Evolutionary conservation across 805 yeast genomes (phyloP).

Genomic region (Yarrowia keelungensis): DNA sequence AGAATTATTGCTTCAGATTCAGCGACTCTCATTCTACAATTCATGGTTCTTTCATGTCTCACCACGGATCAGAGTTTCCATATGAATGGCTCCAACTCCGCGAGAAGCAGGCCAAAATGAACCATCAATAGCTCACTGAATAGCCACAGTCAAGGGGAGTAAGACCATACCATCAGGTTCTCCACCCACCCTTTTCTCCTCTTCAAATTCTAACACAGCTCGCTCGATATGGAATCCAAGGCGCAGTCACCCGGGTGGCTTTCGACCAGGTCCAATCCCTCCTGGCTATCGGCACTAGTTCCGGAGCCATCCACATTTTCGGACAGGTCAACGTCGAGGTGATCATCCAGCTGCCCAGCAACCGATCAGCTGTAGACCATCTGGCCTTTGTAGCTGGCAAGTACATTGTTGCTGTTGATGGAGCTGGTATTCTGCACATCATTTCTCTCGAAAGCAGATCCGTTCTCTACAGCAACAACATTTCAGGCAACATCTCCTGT

Average conservation of each 20-base stretch:
- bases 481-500: slow-evolving; percentile 71
- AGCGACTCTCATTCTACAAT: no score
- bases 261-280: slow-evolving; percentile 90
- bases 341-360: slow-evolving; percentile 59
- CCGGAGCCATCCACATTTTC: slow-evolving; percentile 74
- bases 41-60: no score
- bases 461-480: slow-evolving; percentile 64
- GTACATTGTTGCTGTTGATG: slow-evolving; percentile 76
- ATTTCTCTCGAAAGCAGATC: slow-evolving; percentile 71
- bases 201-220: slow-evolving; percentile 41
- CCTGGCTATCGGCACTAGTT: slow-evolving; percentile 77
- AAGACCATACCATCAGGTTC: no score
- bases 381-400: slow-evolving; percentile 79
- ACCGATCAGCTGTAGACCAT: slow-evolving; percentile 50
- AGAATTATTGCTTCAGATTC: no score
- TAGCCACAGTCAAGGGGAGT: no score
- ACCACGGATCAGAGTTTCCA: no score
- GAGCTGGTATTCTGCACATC: slow-evolving; percentile 65
- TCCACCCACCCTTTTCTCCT: no score
- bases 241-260: slow-evolving; percentile 70
- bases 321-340: slow-evolving; percentile 86
- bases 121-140: no score
- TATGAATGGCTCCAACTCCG: no score
- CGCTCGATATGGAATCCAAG: slow-evolving; percentile 64
- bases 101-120: no score